phyloP scores from a whole-genome alignment of 768 basidiomycete genomes.

The Termitomyces sp. region DNA sequence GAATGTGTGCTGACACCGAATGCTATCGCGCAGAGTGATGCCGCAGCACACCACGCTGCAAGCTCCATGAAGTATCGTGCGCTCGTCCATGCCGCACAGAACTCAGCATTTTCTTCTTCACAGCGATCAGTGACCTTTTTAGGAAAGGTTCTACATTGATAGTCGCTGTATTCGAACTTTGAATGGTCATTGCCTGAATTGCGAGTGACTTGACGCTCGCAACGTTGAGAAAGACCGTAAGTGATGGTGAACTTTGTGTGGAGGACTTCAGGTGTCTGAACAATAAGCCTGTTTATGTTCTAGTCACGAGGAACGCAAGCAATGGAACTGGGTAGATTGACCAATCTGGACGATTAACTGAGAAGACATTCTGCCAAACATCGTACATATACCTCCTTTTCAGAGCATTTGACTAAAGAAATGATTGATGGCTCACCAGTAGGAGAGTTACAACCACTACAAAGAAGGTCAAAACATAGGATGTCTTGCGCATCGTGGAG shows the following conservation, averaged over 20 bases:
- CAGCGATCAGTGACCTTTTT: slow-evolving; percentile 41
- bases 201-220: slow-evolving; percentile 44
- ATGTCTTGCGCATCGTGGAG: slow-evolving; percentile 56
- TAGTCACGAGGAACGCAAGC: slow-evolving; percentile 1
- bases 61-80: slow-evolving; percentile 65
- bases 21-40: slow-evolving; percentile 52
- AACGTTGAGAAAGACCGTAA: slow-evolving; percentile 57
- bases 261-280: slow-evolving; percentile 36
- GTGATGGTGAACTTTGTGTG: slow-evolving; percentile 41
- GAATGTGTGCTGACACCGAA: slow-evolving; percentile 72
- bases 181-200: slow-evolving; percentile 43
- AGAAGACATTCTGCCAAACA: slow-evolving; percentile 46
- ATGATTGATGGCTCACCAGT: slow-evolving; percentile 35
- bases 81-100: slow-evolving; percentile 68
- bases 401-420: neutral
- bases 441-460: slow-evolving; percentile 44
- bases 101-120: slow-evolving; percentile 45
- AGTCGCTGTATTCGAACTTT: slow-evolving; percentile 45
- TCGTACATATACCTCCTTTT: neutral
- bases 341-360: slow-evolving; percentile 60
- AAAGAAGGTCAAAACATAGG: slow-evolving; percentile 60
- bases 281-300: slow-evolving; percentile 34
- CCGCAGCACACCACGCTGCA: slow-evolving; percentile 55
- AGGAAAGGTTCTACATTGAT: slow-evolving; percentile 64
- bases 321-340: slow-evolving; percentile 18